A percentile compares a stretch with the other conserved stretches of the same genome.
Evolutionary conservation across 176 grass and related monocot species (phyloP).

Genomic region (bread wheat (Triticum aestivum)): IWGSC_CS_RefSeq_v2.1 NC_057798.1:444011599-444012098

Average conservation of each 20-base stretch:
- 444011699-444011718: too few species aligned
- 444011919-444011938: constrained; percentile 19
- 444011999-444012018: neutral
- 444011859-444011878: neutral
- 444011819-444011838: neutral
- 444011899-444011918: constrained; percentile 40
- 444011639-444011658: too few species aligned
- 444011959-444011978: constrained; percentile 6
- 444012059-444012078: constrained; percentile 15
- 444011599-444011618: too few species aligned
- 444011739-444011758: too few species aligned
- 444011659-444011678: too few species aligned
- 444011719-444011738: too few species aligned
- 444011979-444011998: neutral
- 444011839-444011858: neutral
- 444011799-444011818: constrained; percentile 23
- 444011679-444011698: too few species aligned
- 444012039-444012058: constrained; percentile 42
- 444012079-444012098: constrained; percentile 41
- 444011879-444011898: constrained; percentile 39
- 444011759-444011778: neutral
- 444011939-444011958: neutral
- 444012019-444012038: constrained; percentile 37
- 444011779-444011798: neutral
- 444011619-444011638: too few species aligned